Percentiles rank a stretch among this genome's conserved stretches.
phyloP scores from a whole-genome alignment of 116 monocot species.

The Thalassia testudinum region DNA sequence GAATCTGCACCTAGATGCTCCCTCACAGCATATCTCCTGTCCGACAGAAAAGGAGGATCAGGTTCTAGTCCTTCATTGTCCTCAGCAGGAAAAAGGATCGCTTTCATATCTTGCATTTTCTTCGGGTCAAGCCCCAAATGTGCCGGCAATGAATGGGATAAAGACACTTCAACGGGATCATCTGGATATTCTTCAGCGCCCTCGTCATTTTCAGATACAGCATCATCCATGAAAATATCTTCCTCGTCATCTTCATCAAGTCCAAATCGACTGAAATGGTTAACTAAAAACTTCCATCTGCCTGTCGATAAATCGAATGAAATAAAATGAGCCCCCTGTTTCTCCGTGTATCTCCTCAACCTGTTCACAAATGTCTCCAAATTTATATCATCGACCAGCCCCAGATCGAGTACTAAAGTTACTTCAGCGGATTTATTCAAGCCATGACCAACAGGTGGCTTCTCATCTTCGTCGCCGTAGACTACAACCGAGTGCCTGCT shows the following conservation, averaged over 20 bases:
- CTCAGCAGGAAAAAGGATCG: constrained; percentile 66
- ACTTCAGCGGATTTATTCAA: constrained; percentile 95
- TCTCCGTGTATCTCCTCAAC: constrained; percentile 29
- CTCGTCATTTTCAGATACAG: constrained; percentile 15
- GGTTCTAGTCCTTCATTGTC: constrained; percentile 45
- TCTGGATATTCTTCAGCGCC: constrained; percentile 14
- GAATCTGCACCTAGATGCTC: constrained; percentile 40
- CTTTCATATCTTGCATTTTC: constrained; percentile 91
- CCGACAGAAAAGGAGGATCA: constrained; percentile 23
- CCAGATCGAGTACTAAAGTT: constrained; percentile 31
- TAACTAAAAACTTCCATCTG: constrained; percentile 72
- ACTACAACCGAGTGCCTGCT: constrained; percentile 43
- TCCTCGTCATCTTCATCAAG: constrained; percentile 81
- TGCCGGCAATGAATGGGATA: constrained; percentile 96
- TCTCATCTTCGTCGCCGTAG: constrained; percentile 54
- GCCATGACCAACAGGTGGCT: constrained; percentile 67
- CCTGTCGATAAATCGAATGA: constrained; percentile 47
- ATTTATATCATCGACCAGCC: not conserved
- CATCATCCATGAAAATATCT: constrained; percentile 60
- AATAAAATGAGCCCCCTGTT: constrained; percentile 62
- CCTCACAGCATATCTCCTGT: constrained; percentile 17
- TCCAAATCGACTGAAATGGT: constrained; percentile 94
- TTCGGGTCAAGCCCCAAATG: constrained; percentile 85
- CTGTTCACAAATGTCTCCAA: constrained; percentile 8
- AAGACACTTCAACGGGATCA: constrained; percentile 12